Conservation (phyloP, 1,284 basidiomycete species). For the Irpex sp. region DNA sequence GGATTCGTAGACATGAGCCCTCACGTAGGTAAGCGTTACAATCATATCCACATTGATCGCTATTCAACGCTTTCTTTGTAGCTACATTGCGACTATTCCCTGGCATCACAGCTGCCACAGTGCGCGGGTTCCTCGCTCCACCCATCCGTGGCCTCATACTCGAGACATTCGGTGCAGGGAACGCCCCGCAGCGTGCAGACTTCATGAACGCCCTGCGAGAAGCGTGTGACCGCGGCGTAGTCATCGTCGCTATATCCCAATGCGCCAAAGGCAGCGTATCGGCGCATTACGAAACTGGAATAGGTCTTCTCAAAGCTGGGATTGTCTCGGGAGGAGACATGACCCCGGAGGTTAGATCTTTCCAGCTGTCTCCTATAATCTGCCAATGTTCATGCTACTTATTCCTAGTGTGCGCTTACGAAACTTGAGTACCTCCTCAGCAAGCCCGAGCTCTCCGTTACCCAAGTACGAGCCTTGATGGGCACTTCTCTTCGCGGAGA, state of each 20-base stretch:
- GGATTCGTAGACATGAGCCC: slow-evolving; percentile 63
- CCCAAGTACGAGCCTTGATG: slow-evolving; percentile 77
- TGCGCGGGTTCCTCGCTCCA: slow-evolving; percentile 70
- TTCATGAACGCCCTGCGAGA: slow-evolving; percentile 69
- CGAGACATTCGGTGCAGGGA: slow-evolving; percentile 89
- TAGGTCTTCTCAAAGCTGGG: slow-evolving; percentile 68
- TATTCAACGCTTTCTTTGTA: slow-evolving; percentile 23
- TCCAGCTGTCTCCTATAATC: not conserved
- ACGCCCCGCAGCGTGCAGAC: slow-evolving; percentile 73
- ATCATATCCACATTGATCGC: not conserved
- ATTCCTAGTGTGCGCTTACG: slow-evolving; percentile 72
- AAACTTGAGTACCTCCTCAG: slow-evolving; percentile 89
- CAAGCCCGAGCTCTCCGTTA: slow-evolving; percentile 69
- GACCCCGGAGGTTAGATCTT: slow-evolving; percentile 78
- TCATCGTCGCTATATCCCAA: slow-evolving; percentile 90
- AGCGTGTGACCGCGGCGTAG: slow-evolving; percentile 79
- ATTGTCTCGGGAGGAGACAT: slow-evolving; percentile 84
- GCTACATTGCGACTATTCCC: slow-evolving; percentile 84
- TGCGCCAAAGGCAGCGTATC: slow-evolving; percentile 83
- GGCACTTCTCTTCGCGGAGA: slow-evolving; percentile 83
- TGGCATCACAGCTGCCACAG: slow-evolving; percentile 72
- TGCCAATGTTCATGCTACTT: not conserved
- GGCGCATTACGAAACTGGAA: slow-evolving; percentile 79
- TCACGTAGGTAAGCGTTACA: slow-evolving; percentile 58
- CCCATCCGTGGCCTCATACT: slow-evolving; percentile 79